Conservation (phyloP, 225 moss, liverwort and hornwort species). For the Lunularia cruciata region DNA sequence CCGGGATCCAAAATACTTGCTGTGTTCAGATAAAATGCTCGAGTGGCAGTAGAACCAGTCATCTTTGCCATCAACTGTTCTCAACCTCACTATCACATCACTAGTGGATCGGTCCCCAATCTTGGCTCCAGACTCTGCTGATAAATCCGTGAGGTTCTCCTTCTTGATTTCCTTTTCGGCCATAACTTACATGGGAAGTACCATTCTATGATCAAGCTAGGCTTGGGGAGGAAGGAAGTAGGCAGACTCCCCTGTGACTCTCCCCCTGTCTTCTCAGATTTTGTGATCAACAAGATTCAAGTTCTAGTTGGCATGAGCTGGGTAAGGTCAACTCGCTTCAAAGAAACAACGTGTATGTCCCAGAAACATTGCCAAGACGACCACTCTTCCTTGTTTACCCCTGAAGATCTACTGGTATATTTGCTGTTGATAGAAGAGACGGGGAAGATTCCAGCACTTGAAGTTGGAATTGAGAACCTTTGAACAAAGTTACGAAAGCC, state of each 20-base stretch:
- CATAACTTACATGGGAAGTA: slow-evolving; percentile 34
- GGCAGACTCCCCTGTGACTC: neutral
- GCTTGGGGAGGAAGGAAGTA: neutral
- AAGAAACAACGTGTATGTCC: neutral
- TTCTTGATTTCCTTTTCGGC: slow-evolving; percentile 38
- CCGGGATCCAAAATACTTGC: slow-evolving; percentile 64
- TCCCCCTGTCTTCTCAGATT: neutral
- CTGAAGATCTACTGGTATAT: neutral
- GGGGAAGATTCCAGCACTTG: slow-evolving; percentile 25
- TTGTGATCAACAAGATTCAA: neutral
- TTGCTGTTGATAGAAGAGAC: neutral
- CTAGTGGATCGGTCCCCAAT: slow-evolving; percentile 75
- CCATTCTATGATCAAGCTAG: neutral
- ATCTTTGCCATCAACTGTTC: slow-evolving; percentile 74
- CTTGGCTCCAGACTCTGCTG: slow-evolving; percentile 47
- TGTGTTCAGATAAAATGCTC: slow-evolving; percentile 50
- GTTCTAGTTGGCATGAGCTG: neutral
- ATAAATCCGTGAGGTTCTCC: slow-evolving; percentile 31
- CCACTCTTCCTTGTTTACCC: neutral
- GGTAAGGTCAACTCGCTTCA: neutral
- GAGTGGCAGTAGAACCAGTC: slow-evolving; percentile 77
- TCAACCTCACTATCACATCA: slow-evolving; percentile 74
- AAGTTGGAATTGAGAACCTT: slow-evolving; percentile 22
- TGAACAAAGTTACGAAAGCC: slow-evolving; percentile 18
- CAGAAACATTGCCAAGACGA: neutral